Conservation (phyloP, 805 yeast genomes). For the Jamesozyma spencerorum region DNA sequence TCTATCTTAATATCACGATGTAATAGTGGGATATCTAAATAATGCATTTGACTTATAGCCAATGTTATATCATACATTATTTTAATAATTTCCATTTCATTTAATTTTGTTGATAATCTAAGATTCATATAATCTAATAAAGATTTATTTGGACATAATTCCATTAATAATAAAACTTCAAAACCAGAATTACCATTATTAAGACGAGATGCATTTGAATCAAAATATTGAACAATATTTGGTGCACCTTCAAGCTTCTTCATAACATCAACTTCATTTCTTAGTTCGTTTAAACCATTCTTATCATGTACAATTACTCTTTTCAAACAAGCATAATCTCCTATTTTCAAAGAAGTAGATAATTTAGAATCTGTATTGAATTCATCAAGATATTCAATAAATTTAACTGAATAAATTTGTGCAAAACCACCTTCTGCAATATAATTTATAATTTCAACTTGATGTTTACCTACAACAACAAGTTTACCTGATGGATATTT, state of each 20-base stretch:
- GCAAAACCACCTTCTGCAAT: conserved; percentile 75
- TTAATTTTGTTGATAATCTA: conserved; percentile 67
- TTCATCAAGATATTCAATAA: conserved; percentile 28
- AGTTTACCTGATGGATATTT: conserved; percentile 36
- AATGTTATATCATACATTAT: conserved; percentile 75
- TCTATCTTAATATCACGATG: conserved; percentile 94
- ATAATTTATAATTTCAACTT: conserved; percentile 45
- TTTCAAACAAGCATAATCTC: conserved; percentile 58
- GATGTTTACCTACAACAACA: conserved; percentile 54
- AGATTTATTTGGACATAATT: conserved; percentile 83
- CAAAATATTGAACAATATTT: conserved; percentile 60
- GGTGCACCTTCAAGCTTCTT: conserved; percentile 46
- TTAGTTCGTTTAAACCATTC: conserved; percentile 50
- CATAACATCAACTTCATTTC: conserved; percentile 82
- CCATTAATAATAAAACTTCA: conserved; percentile 91
- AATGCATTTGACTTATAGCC: conserved; percentile 86
- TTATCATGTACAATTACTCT: conserved; percentile 69
- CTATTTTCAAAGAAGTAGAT: conserved; percentile 24
- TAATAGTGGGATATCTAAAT: conserved; percentile 54
- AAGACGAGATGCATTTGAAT: conserved; percentile 62
- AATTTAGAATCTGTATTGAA: conserved; percentile 25
- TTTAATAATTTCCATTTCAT: conserved; percentile 66
- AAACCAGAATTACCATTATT: conserved; percentile 39
- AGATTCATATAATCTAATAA: conserved; percentile 88
- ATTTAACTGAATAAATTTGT: conserved; percentile 59